Evolutionary conservation across 768 basidiomycete genomes (phyloP), one percentile per base, ranked within the genome.

Genomic region (Rhizopogon rudus): DNA sequence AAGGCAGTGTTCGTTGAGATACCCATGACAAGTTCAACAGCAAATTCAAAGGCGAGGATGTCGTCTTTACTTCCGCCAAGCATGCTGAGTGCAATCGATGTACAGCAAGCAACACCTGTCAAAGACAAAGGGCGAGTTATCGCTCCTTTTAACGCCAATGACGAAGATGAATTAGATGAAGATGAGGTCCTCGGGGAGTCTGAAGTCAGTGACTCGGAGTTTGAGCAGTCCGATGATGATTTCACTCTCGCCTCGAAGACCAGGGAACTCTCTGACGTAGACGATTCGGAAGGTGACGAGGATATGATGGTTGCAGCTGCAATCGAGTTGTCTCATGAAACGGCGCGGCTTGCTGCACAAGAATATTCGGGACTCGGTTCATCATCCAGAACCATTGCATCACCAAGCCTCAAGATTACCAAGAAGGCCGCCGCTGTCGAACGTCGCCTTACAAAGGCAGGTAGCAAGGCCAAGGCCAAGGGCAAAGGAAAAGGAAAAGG

Each of bases 201-300:
- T 16, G 78, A 78, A 31, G 78, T 74, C 52, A 69, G 69, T 56
- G 83, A 76, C 28, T 88, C 87, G 40, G 86, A 86, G 54, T 88
- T 85, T 59, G 72, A 79, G 41, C 72, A 37, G 25, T 25, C 25
- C 25, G 25, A 25, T 25, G 25, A 25, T 5, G 25, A 25, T 44
- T 57, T 17, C 17, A 37, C 43, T 42, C 41, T 50, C 20, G 22
- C 28, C 25, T 39, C 25, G 16, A 52, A 35, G 37, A 35, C 12
- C 10, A 37, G n/a, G 29, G 45, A 35, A 44, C 44, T 44, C 22
- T 42, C 57, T 3, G 55, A 53, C 45, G 65, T 70, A 13, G 66
- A 43, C 25, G 52, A 53, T 17, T 49, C 55, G 10, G 64, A 64
- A 35, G 63, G 57, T 12, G 60, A 52, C 10, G 71, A 74, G 16